Evolutionary conservation across 495 filamentous ascomycete genomes (phyloP).

Genomic region (Annulohypoxylon moriforme): DNA sequence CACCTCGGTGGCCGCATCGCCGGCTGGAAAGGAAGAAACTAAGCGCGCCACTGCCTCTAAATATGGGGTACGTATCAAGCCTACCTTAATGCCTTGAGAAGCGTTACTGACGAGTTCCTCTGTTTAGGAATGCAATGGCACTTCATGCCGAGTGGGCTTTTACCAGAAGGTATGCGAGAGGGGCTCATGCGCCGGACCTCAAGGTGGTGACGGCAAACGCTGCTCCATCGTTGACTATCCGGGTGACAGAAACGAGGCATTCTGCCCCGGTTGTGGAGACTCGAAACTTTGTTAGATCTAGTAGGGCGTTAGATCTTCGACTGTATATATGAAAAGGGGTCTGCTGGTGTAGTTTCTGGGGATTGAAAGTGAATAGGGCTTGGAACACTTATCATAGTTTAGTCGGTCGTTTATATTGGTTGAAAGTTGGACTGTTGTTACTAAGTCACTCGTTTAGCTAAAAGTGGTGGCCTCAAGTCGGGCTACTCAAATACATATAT

Average conservation of each 20-base stretch:
- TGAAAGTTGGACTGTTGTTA: neutral
- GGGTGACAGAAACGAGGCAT: neutral
- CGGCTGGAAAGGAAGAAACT: neutral
- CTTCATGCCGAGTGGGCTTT: slow-evolving; percentile 8
- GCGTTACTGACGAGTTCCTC: neutral
- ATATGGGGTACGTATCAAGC: neutral
- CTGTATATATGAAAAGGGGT: neutral
- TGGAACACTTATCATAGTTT: neutral
- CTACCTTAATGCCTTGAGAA: neutral
- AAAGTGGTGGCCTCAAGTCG: neutral
- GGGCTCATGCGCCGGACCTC: slow-evolving; percentile 8
- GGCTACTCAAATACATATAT: neutral
- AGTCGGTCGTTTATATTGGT: neutral
- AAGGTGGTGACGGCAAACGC: slow-evolving; percentile 5
- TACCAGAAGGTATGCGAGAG: neutral
- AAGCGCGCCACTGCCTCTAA: neutral
- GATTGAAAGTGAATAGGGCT: neutral
- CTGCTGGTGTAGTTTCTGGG: neutral
- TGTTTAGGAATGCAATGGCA: slow-evolving; percentile 11
- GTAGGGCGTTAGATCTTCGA: neutral
- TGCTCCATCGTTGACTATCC: slow-evolving; percentile 15
- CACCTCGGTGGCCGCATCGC: slow-evolving; percentile 4
- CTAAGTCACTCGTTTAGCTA: neutral
- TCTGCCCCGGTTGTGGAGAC: slow-evolving; percentile 8
- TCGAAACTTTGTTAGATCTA: neutral